Evolutionary conservation across 768 basidiomycete species (phyloP), one percentile per base, ranked within the genome.

Genomic region (Crucibulum laeve): DNA sequence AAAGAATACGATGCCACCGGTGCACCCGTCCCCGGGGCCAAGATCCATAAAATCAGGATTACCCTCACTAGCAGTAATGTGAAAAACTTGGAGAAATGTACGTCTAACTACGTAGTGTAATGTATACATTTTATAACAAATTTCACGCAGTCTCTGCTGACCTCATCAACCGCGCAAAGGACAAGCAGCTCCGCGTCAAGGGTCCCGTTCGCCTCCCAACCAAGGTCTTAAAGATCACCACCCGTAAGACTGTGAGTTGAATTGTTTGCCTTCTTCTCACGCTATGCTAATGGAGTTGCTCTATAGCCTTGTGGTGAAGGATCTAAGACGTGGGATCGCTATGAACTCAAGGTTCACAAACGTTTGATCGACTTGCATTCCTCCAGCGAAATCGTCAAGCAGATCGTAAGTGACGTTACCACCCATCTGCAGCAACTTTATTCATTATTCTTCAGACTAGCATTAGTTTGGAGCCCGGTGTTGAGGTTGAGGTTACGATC

Each of bases 301-400:
- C 26, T 47, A 5, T 57, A 96, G 91, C 90, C 96, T 70, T 98
- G 96, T 63, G 96, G 96, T 91, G 96, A 98, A 73, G 96, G 96
- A 77, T 97, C 96, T 56, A 99, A 99, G 85, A 99, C 96, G 63
- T 99, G 96, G 96, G 96, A 99, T 73, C 84, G 91, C 59, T 98
- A 93, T 73, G 95, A 99, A 73, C 85, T 99, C 73, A 94, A 94
- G 77, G 78, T 99, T 50, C 95, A 99, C 86, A 99, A 99, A 76
- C 90, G 96, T 60, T 79, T 99, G 66, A 98, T 99, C 61, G 96
- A 99, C 77, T 77, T 99, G 56, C 91, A 95, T 77, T 94, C 96
- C 40, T 95, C 94, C 50, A 90, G 90, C 65, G 96, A 98, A 73
- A 88, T 97, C 54, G 96, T 99, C 74, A 99, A 98, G 81, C 95